Evolutionary conservation across 768 basidiomycete genomes (phyloP), one percentile per base, ranked within the genome.

Genomic region (Phylloporus sp.): DNA sequence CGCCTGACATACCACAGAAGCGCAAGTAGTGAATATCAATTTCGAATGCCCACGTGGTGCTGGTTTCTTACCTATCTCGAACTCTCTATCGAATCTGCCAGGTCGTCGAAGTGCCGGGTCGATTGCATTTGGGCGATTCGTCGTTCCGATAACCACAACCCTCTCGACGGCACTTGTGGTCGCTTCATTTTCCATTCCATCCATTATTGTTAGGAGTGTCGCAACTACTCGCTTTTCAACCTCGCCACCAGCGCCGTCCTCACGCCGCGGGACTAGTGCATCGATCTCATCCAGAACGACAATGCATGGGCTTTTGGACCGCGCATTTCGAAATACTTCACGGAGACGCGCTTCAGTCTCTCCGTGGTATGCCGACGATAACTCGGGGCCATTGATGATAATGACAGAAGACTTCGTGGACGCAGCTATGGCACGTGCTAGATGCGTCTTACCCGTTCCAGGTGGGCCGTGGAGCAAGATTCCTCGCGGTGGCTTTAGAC

Each of bases 181-280:
- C 1, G 57, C 64, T 17, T 59, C 61, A 20, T 77, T 76, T 50
- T 81, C 80, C 69, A 91, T 86, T 8, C 96, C 96, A 63, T 99
- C 96, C 70, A 99, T 80, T 48, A 96, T 79, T 3, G 96, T 98
- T 58, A 99, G 69, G 38, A 99, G 71, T 17, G 92, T 96, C 18
- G 96, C 93, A 4, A 98, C 96, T 1, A 98, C 93, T 21, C 96
- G 77, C 55, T 90, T 89, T 64, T 98, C 96, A 3, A 98, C 95
- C 67, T 98, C 95, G 5, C 93, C 91, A 1, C 90, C 90, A 1
- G 88, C 83, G 3, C 85, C 80, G 6, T 93, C 93, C 60, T 95
- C 95, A 39, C 96, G 71, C 46, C 82, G 76, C 3, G 96, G 96
- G 46, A 90, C 95, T 11, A 99, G 69, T 1, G 96, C 94, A 56